Percentiles rank a stretch among this genome's conserved stretches.
Conservation (phyloP, 441 rosid species). For the Breynia disticha region DNA sequence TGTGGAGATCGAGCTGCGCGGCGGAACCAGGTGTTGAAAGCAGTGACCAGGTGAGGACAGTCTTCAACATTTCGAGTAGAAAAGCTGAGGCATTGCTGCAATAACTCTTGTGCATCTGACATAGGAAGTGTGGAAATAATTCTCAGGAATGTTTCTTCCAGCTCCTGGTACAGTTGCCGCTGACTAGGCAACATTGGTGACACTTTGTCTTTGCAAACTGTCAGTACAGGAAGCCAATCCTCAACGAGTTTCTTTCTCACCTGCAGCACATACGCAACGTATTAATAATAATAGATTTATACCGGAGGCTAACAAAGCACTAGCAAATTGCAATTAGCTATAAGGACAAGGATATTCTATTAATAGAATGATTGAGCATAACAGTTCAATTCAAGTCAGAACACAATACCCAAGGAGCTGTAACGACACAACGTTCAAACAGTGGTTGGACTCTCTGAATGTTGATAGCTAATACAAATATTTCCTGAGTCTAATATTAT, state of each 20-base stretch:
- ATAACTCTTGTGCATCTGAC: conserved; percentile 43
- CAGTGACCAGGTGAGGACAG: conserved; percentile 51
- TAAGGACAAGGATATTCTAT: too few species aligned
- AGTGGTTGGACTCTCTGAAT: neutral
- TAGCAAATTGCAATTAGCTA: neutral
- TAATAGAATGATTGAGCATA: too few species aligned
- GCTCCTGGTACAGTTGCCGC: conserved; percentile 39
- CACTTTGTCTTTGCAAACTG: conserved; percentile 43
- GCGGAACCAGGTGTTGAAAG: conserved; percentile 67
- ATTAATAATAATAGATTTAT: too few species aligned
- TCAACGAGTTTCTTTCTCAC: conserved; percentile 57
- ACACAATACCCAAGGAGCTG: too few species aligned
- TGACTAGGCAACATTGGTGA: conserved; percentile 37
- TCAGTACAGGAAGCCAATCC: conserved; percentile 70
- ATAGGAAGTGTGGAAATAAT: conserved; percentile 59
- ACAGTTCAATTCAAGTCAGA: too few species aligned
- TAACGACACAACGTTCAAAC: too few species aligned
- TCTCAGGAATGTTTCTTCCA: conserved; percentile 58
- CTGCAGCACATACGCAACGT: conserved; percentile 24
- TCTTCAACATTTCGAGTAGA: conserved; percentile 54
- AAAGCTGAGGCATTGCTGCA: conserved; percentile 63
- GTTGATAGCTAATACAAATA: neutral
- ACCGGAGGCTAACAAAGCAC: neutral
- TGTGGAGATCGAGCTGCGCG: conserved; percentile 34
- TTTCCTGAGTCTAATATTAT: neutral